Evolutionary conservation across 768 basidiomycete genomes (phyloP).

Genomic region (Leucocoprinus birnbaumii): DNA sequence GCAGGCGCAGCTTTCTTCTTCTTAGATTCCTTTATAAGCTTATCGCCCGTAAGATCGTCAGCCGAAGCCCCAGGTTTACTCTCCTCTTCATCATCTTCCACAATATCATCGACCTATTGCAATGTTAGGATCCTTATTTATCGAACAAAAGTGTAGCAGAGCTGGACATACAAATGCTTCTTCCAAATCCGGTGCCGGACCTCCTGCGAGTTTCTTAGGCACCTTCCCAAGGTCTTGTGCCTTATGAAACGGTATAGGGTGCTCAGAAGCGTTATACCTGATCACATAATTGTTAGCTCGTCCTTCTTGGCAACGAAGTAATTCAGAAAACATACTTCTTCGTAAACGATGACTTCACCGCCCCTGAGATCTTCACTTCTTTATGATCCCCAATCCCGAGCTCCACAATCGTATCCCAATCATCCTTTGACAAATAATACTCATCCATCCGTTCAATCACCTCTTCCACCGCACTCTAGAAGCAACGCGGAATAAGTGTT

Average conservation of each 20-base stretch:
- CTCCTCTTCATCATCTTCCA: constrained; percentile 37
- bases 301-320: neutral
- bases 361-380: constrained; percentile 80
- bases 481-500: constrained; percentile 1
- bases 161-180: constrained; percentile 63
- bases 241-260: constrained; percentile 95
- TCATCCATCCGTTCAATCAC: constrained; percentile 91
- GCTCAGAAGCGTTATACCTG: constrained; percentile 87
- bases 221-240: constrained; percentile 74
- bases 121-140: constrained; percentile 7
- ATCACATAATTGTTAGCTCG: neutral
- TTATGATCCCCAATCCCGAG: constrained; percentile 82
- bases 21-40: constrained; percentile 57
- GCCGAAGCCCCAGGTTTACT: constrained; percentile 27
- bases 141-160: neutral
- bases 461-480: constrained; percentile 75
- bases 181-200: constrained; percentile 84
- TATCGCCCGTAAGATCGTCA: constrained; percentile 52
- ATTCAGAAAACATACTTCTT: constrained; percentile 54
- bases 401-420: constrained; percentile 96
- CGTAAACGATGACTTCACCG: constrained; percentile 85
- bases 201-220: constrained; percentile 76
- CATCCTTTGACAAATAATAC: constrained; percentile 90
- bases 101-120: constrained; percentile 26
- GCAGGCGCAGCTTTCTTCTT: constrained; percentile 29